Evolutionary conservation across 2,329 filamentous ascomycete genomes (phyloP).

Genomic region (Aureobasidium sp.): DNA sequence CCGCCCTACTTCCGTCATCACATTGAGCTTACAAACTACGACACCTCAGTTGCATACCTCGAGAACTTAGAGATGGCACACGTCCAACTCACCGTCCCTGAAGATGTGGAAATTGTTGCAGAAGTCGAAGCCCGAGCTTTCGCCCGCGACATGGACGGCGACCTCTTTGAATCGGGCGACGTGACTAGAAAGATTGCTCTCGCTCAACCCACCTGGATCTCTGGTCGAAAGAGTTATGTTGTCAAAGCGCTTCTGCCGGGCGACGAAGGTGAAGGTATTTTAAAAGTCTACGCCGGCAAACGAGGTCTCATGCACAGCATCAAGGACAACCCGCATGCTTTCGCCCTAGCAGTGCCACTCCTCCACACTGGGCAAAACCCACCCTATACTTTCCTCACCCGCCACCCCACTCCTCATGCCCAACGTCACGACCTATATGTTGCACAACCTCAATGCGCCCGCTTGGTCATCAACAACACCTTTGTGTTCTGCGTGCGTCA

Average conservation of each 20-base stretch:
- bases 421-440: conserved; percentile 96
- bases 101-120: conserved; percentile 83
- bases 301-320: conserved; percentile 95
- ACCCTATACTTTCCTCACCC: conserved; percentile 82
- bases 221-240: conserved; percentile 80
- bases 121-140: conserved; percentile 83
- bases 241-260: conserved; percentile 87
- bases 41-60: conserved; percentile 75
- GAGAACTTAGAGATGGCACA: conserved; percentile 93
- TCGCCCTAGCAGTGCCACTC: conserved; percentile 84
- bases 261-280: conserved; percentile 77
- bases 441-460: conserved; percentile 85
- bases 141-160: conserved; percentile 75
- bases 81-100: conserved; percentile 75
- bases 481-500: conserved; percentile 96
- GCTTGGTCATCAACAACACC: conserved; percentile 87
- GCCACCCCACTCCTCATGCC: conserved; percentile 95
- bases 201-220: conserved; percentile 85
- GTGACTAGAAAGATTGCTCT: conserved; percentile 76
- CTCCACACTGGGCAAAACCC: conserved; percentile 89
- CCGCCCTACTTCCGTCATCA: conserved; percentile 80
- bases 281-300: conserved; percentile 91
- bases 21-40: conserved; percentile 77
- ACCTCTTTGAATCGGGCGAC: conserved; percentile 88
- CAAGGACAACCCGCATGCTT: conserved; percentile 87